Evolutionary conservation across 2,329 filamentous ascomycete genomes (phyloP), one percentile per base, ranked within the genome.

Genomic region (Ascochyta lentis): DNA sequence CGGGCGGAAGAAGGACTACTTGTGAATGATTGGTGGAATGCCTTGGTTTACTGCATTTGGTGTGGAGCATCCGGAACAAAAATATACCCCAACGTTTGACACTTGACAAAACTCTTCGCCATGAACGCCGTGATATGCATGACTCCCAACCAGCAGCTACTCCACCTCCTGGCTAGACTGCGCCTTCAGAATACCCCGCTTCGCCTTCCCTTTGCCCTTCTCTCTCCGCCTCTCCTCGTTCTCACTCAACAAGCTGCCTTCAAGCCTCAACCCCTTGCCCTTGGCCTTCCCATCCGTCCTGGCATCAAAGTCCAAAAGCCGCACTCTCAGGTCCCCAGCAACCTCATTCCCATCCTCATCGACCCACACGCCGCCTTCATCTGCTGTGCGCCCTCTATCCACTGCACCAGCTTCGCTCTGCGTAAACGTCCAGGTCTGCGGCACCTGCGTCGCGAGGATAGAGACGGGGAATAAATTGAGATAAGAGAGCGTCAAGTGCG

Each of bases 401-500:
- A 57, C 61, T 33, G 44, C 65, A 52, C 42, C 59, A 16, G 56
- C 59, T 54, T 29, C 27, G 27, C 27, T 39, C 3, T 50, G 69
- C 48, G 78, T 71, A 89, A 92, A 98, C 58, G 80, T 86, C 95
- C 94, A 99, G 23, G 84, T 83, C 13, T 79, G 76, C 0, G 95
- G 95, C 15, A 99, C 80, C 33, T 91, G 83, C 58, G 85, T 85
- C 22, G 88, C 83, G 67, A 94, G 89, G 56, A 99, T 90, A 39
- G 89, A 91, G 1, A 94, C 91, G 65, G 95, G 96, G 82, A 98
- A 98, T 63, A 92, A 86, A 74, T 94, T 94, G 78, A 92, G 93
- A 74, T 92, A 95, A 10, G 96, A 86, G 3, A 97, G 84, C 19
- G 94, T 93, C 6, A 99, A 83, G 70, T 97, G 92, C 6, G 91